Evolutionary conservation across 106 monocot species (phyloP).

Genomic region (Chionographis japonica): DNA sequence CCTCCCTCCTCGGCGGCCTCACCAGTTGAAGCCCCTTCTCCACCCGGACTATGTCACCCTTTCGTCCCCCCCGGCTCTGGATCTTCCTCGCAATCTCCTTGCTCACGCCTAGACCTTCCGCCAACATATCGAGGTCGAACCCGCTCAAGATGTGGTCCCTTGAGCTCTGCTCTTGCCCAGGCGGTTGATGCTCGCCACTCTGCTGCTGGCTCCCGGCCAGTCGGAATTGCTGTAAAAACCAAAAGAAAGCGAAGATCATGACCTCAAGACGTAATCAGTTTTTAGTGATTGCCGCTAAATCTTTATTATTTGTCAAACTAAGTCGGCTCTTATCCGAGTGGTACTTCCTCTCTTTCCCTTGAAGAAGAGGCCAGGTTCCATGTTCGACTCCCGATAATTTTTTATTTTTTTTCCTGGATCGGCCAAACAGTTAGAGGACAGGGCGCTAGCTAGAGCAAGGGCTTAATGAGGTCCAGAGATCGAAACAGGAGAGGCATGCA

Average conservation of each 20-base stretch:
- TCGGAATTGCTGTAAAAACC: slow-evolving; percentile 19
- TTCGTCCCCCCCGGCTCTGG: slow-evolving; percentile 22
- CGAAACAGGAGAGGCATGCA: too few relatives aligned
- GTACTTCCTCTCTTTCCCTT: too few relatives aligned
- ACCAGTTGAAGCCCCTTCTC: slow-evolving; percentile 19
- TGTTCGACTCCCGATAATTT: too few relatives aligned
- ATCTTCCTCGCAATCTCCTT: slow-evolving; percentile 31
- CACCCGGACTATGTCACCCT: slow-evolving; percentile 37
- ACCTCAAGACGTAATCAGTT: too few relatives aligned
- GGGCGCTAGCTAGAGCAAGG: too few relatives aligned
- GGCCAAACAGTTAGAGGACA: too few relatives aligned
- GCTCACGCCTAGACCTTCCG: slow-evolving; percentile 31
- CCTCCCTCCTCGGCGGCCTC: slow-evolving; percentile 7
- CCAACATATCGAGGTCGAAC: slow-evolving; percentile 25
- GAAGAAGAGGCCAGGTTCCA: too few relatives aligned
- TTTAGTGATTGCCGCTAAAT: too few relatives aligned
- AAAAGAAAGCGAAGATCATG: not conserved
- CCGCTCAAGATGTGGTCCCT: slow-evolving; percentile 32
- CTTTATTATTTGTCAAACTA: too few relatives aligned
- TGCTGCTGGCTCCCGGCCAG: slow-evolving; percentile 32
- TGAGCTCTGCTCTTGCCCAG: slow-evolving; percentile 1
- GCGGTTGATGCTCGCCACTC: not conserved
- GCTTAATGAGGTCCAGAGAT: too few relatives aligned
- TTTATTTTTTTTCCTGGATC: too few relatives aligned
- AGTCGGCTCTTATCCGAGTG: too few relatives aligned